These are phyloP conservation scores for Sordariomycetes sp. DNA, from an alignment of 2,329 filamentous ascomycete genomes.

Conservation along the genomic window DNA sequence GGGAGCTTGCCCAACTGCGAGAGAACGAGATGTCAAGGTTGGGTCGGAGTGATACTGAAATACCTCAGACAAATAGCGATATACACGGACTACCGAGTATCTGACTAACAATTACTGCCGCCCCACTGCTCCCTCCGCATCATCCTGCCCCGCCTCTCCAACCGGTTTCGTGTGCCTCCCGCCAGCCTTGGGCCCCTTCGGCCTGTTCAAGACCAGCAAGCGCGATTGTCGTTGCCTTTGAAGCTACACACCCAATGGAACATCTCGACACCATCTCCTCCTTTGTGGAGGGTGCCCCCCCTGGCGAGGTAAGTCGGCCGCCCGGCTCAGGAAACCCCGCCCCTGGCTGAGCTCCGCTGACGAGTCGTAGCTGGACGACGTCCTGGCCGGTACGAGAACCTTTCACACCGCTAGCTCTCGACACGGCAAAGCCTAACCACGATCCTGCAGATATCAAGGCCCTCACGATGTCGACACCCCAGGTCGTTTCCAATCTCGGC, in stretches of 20 bases:
- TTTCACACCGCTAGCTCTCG: neutral
- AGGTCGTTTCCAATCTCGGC: conserved; percentile 59
- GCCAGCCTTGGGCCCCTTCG: neutral
- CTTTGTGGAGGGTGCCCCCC: conserved; percentile 89
- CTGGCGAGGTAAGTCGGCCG: conserved; percentile 68
- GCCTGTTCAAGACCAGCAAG: neutral
- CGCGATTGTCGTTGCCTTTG: neutral
- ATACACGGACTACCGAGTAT: neutral
- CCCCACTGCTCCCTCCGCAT: neutral
- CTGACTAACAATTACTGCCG: neutral
- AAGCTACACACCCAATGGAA: neutral
- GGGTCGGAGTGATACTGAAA: neutral
- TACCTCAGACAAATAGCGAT: neutral
- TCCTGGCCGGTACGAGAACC: conserved; percentile 60
- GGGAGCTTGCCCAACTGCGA: neutral
- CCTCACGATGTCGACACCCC: conserved; percentile 60
- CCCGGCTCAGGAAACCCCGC: neutral
- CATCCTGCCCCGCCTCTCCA: conserved; percentile 4
- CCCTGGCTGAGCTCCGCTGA: neutral
- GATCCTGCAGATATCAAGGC: conserved; percentile 68
- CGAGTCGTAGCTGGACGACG: conserved; percentile 63
- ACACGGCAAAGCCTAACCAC: neutral
- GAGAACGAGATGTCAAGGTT: neutral
- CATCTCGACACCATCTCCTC: conserved; percentile 57
- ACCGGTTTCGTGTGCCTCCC: neutral